These are phyloP conservation scores for Globisporangium splendens DNA, from an alignment of 352 stramenopile genomes.

Conservation along the genomic window DNA sequence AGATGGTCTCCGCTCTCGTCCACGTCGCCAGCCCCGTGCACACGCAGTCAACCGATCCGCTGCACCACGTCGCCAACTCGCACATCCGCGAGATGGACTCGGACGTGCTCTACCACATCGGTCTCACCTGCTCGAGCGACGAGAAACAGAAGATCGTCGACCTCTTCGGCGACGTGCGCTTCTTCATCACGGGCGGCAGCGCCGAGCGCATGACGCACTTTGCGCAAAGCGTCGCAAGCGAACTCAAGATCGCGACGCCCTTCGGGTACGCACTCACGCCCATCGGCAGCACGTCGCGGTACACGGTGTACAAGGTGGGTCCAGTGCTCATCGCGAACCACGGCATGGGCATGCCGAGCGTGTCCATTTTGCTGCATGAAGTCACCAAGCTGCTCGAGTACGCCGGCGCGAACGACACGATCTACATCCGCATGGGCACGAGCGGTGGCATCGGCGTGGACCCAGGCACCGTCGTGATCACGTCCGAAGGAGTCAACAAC, in stretches of 20 bases:
- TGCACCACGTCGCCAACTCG: conserved; percentile 49
- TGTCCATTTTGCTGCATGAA: conserved; percentile 75
- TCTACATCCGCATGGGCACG: conserved; percentile 78
- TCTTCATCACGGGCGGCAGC: conserved; percentile 68
- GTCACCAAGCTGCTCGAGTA: conserved; percentile 79
- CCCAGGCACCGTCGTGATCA: conserved; percentile 70
- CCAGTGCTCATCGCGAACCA: conserved; percentile 75
- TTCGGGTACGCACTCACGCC: conserved; percentile 56
- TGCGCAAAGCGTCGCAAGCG: conserved; percentile 41
- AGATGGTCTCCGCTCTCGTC: neutral
- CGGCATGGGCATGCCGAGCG: conserved; percentile 70
- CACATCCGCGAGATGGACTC: conserved; percentile 51
- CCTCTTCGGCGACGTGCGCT: conserved; percentile 71
- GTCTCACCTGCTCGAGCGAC: conserved; percentile 46
- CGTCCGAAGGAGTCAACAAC: conserved; percentile 74
- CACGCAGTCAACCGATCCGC: neutral
- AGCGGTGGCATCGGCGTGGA: conserved; percentile 70
- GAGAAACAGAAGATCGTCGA: conserved; percentile 37
- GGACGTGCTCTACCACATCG: conserved; percentile 79
- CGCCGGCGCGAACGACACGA: conserved; percentile 40
- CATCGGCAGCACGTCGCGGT: conserved; percentile 66
- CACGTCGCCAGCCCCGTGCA: conserved; percentile 11
- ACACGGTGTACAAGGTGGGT: conserved; percentile 75
- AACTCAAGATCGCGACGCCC: conserved; percentile 50
- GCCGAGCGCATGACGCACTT: conserved; percentile 73